These are phyloP conservation scores for Diaporthe nobilis DNA, from an alignment of 2,329 filamentous ascomycete genomes.

Conservation along the genomic window DNA sequence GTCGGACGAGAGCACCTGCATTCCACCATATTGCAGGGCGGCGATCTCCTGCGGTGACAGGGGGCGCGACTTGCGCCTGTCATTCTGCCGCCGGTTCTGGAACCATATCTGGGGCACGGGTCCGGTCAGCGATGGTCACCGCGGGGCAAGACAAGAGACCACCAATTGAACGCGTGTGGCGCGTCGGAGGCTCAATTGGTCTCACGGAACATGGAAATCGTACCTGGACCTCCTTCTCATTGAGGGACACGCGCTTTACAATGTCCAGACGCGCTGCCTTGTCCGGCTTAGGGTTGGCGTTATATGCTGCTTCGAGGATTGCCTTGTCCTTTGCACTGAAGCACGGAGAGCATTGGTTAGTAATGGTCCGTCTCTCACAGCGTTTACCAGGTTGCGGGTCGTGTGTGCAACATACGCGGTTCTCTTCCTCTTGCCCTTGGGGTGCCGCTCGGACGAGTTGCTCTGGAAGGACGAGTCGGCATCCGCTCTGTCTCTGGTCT, in stretches of 20 bases:
- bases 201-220: constrained; percentile 51
- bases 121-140: constrained; percentile 38
- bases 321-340: constrained; percentile 87
- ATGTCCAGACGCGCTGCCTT: constrained; percentile 89
- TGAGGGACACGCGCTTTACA: constrained; percentile 86
- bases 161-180: constrained; percentile 30
- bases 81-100: constrained; percentile 94
- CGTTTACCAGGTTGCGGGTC: constrained; percentile 21
- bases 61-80: constrained; percentile 88
- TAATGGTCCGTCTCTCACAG: constrained; percentile 7
- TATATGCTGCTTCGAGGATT: constrained; percentile 88
- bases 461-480: constrained; percentile 41
- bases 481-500: constrained; percentile 30
- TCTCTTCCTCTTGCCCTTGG: constrained; percentile 74
- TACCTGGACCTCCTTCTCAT: constrained; percentile 97
- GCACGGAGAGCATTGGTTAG: constrained; percentile 24
- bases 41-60: constrained; percentile 83
- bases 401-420: constrained; percentile 68
- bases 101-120: constrained; percentile 85
- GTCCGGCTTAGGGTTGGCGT: constrained; percentile 89
- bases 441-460: constrained; percentile 58
- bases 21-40: constrained; percentile 68
- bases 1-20: constrained; percentile 66
- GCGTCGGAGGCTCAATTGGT: background rate
- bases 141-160: constrained; percentile 11